Evolutionary conservation across 768 basidiomycete genomes (phyloP).

Genomic region (Hydnomerulius pinastri): DNA sequence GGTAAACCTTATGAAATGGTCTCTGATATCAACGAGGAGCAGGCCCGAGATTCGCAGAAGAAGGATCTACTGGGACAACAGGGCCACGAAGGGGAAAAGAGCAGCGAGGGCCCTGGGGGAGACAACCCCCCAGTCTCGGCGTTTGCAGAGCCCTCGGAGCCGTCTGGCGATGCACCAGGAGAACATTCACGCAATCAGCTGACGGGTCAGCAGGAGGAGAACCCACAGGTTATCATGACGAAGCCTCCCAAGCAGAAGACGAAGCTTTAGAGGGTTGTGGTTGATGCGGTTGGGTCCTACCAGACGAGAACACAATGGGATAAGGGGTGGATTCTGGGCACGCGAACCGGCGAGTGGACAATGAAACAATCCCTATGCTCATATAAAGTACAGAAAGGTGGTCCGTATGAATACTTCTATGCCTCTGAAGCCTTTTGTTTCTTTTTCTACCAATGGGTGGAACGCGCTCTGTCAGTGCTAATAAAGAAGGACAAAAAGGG

Average conservation of each 20-base stretch:
- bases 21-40: background rate
- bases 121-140: background rate
- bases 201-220: constrained; percentile 31
- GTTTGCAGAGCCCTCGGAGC: constrained; percentile 25
- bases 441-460: constrained; percentile 34
- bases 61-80: background rate
- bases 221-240: constrained; percentile 25
- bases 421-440: constrained; percentile 30
- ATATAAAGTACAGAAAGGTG: background rate
- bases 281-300: background rate
- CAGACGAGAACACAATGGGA: background rate
- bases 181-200: constrained; percentile 27
- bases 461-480: background rate
- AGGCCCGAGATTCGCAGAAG: background rate
- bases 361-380: background rate
- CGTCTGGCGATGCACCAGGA: constrained; percentile 32
- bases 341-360: background rate
- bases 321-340: background rate
- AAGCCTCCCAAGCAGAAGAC: background rate
- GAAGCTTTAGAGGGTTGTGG: background rate
- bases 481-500: background rate
- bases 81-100: background rate
- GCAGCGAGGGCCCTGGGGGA: background rate
- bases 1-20: background rate
- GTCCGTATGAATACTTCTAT: background rate